A percentile compares a stretch with the other conserved stretches of the same genome.
Conservation (phyloP, 352 stramenopile genomes). For the Phytophthora agathidicida region DNA sequence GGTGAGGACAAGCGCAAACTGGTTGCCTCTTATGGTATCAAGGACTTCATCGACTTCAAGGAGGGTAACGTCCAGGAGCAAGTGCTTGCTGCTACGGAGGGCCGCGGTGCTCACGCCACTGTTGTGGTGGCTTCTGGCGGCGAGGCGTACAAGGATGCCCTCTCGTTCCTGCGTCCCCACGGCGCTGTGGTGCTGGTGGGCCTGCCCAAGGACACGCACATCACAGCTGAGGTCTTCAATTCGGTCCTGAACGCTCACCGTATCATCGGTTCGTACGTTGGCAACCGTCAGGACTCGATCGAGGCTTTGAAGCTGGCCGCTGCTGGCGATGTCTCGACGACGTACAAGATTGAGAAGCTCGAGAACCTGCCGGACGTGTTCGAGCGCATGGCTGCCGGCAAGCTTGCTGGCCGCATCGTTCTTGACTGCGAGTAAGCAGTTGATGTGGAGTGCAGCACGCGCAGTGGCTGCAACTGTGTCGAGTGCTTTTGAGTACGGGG, state of each 20-base stretch:
- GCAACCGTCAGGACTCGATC: too few species aligned
- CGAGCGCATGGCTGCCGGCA: conserved; percentile 51
- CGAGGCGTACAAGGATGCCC: conserved; percentile 50
- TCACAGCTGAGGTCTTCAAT: conserved; percentile 41
- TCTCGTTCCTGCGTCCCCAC: conserved; percentile 67
- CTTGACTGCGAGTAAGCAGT: conserved; percentile 43
- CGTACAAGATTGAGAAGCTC: conserved; percentile 41
- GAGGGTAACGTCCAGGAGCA: conserved; percentile 50
- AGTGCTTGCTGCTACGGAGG: conserved; percentile 43
- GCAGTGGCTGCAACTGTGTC: conserved; percentile 9
- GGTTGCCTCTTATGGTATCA: conserved; percentile 63
- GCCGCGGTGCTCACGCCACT: conserved; percentile 60
- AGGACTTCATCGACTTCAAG: conserved; percentile 75
- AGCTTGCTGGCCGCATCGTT: conserved; percentile 50
- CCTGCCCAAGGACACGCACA: conserved; percentile 54
- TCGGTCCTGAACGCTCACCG: conserved; percentile 48
- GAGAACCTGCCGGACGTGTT: conserved; percentile 47
- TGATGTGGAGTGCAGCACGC: conserved; percentile 7
- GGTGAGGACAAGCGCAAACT: conserved; percentile 65
- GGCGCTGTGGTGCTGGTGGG: conserved; percentile 75
- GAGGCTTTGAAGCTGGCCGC: conserved; percentile 58
- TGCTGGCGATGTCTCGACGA: conserved; percentile 45
- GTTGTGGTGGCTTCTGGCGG: conserved; percentile 77
- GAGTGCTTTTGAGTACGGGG: conserved; percentile 12
- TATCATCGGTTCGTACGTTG: conserved; percentile 59